Base-by-base conservation (phyloP, 2,329 filamentous ascomycete species). In the Atkinsonella hypoxylon region DNA sequence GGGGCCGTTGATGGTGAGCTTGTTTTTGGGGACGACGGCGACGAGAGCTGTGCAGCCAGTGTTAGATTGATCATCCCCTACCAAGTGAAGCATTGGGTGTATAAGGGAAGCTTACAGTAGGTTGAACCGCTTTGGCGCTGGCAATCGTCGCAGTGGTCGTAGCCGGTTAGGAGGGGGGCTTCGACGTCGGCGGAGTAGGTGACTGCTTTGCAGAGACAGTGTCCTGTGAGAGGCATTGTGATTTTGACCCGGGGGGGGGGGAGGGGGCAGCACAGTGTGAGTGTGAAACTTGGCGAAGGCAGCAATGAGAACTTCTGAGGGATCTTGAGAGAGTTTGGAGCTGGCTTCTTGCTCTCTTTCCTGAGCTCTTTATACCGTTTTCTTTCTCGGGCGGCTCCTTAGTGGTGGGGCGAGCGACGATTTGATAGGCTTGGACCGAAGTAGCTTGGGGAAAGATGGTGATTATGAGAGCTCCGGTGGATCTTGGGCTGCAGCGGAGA, bases 111-210 rank as follows among this genome's bases (percentile, higher is more conserved):
- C 13, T 17, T 66, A 81, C 78, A 85, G 67, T 85, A 85, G 52
- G 82, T 83, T 17, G 80, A 84, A 56, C 82, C 82, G 47, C 69
- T 77, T 69, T 85, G 82, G 61, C 82, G 80, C 68, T 85, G 82
- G 74, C 82, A 85, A 68, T 85, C 82, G 62, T 85, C 82, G 61
- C 82, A 85, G 72, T 85, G 82, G 63, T 85, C 83, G 64, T 85
- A 85, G 56, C 76, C 82, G 48, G 77, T 78, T 64, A 77, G 42
- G 50, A 77, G 61, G 49, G 75, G 75, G 46, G 66, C 68, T 26
- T 77, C 75, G 53, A 75, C 66, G 63, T 76, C 73, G 47, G 67
- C 70, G 62, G 75, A 75, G 75, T 88, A 89, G 62, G 82, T 85
- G 68, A 85, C 78, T 60, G 78, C 76, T 64, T 81, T 81, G 76